Percentiles rank a stretch among this genome's conserved stretches.
Evolutionary conservation across 345 rosid species (phyloP).

Genomic region (Salix brachista): DNA sequence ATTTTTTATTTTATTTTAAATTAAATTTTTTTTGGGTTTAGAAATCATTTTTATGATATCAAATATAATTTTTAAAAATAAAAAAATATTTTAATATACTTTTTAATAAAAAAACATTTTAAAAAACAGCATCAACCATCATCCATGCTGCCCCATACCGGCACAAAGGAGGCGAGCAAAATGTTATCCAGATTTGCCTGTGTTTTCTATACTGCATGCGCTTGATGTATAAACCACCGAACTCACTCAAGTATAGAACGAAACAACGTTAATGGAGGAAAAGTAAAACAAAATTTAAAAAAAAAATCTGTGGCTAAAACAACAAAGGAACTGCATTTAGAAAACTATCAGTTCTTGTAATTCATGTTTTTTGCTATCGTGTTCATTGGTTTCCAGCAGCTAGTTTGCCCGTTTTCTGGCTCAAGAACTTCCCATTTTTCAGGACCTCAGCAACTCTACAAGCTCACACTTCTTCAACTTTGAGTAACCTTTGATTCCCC

Average conservation of each 20-base stretch:
- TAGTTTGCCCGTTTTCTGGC: background rate
- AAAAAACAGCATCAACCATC: rapidly evolving
- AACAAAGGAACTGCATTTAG: background rate
- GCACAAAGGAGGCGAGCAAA: background rate
- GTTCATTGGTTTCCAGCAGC: constrained; percentile 1
- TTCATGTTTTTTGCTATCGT: background rate
- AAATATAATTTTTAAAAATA: too few species aligned
- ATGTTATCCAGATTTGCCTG: background rate
- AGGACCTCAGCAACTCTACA: constrained; percentile 40
- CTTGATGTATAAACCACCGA: background rate
- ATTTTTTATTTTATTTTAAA: too few species aligned
- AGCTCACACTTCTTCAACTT: constrained; percentile 59
- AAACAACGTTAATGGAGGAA: background rate
- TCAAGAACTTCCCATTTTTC: background rate
- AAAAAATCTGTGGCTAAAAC: background rate
- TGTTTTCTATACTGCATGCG: background rate
- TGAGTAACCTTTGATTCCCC: constrained; percentile 61
- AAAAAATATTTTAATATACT: too few species aligned
- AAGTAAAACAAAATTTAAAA: too few species aligned
- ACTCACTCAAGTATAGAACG: background rate
- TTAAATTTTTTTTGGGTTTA: too few species aligned
- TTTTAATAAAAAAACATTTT: too few species aligned
- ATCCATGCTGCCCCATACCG: too few species aligned
- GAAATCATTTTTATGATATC: too few species aligned
- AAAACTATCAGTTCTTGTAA: background rate